Conservation (phyloP, 2,329 filamentous ascomycete genomes). For the Talaromyces sp. region DNA sequence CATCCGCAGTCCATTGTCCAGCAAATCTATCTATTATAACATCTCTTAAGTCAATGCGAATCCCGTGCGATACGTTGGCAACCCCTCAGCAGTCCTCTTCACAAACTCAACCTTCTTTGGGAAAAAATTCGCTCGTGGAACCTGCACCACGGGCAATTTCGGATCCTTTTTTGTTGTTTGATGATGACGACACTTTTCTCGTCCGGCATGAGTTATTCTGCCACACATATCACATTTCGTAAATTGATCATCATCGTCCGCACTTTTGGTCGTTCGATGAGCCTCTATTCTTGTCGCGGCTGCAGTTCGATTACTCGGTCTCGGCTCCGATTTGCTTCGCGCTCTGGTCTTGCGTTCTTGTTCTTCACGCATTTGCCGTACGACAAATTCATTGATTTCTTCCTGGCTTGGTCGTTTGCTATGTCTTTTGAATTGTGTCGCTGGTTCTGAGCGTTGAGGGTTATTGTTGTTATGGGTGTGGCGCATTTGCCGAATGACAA, state of each 20-base stretch:
- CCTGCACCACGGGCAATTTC: constrained; percentile 25
- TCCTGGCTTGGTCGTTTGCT: constrained; percentile 29
- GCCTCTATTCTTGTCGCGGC: not conserved
- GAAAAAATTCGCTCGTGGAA: constrained; percentile 24
- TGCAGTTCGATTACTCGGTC: not conserved
- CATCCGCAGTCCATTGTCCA: not conserved
- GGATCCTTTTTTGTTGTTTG: not conserved
- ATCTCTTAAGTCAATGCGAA: constrained; percentile 23
- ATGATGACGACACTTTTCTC: constrained; percentile 24
- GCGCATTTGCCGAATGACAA: constrained; percentile 28
- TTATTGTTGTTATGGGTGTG: constrained; percentile 12
- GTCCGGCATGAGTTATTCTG: constrained; percentile 22
- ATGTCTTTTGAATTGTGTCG: constrained; percentile 18
- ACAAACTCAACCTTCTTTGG: constrained; percentile 26
- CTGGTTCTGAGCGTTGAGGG: not conserved
- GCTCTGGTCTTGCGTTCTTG: constrained; percentile 22
- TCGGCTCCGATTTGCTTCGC: constrained; percentile 9
- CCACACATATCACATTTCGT: constrained; percentile 20
- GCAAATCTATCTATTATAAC: not conserved
- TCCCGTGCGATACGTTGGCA: constrained; percentile 26
- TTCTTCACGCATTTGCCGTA: constrained; percentile 28
- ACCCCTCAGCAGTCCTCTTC: constrained; percentile 23
- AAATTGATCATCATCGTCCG: not conserved
- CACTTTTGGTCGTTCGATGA: not conserved
- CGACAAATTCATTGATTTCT: constrained; percentile 30